Evolutionary conservation across 2,329 filamentous ascomycete genomes (phyloP), one percentile per base, ranked within the genome.

Genomic region (Reticulascus tulasneorum): DNA sequence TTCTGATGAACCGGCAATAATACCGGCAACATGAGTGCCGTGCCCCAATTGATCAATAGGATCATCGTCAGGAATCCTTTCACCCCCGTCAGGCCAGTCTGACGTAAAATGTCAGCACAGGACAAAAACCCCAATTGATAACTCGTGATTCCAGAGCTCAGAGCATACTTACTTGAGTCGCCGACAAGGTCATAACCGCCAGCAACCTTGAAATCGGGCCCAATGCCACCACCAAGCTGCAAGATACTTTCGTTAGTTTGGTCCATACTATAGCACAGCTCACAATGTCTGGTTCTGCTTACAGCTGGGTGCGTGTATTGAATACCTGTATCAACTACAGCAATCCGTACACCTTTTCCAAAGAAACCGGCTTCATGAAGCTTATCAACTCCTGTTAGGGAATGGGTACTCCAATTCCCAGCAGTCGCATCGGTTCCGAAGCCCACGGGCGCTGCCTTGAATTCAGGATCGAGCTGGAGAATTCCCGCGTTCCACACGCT

Each of bases 1-100:
- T 6, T 49, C 45, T n/a, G 37, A 44, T 18, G 49, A 36, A 9
- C 49, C 55, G 9, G 54, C 54, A 20, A 58, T 43, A 25, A 58
- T 58, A 11, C 55, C 54, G 15, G 54, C 46, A 15, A 79, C 73
- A 53, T 79, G 76, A 1, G 73, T 78, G 20, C 79, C 77, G 53
- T 82, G 77, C 4, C 77, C 77, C 3, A 52, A 57, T 47, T 73
- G 75, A 44, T 72, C 72, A 48, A 73, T 71, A 3, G 77, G 77
- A 42, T 77, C 70, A 2, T 56, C 35, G 43, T 72, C 71, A 2
- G 72, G 70, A 7, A 37, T 44, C n/a, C n/a, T n/a, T 18, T 33
- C 27, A 15, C 46, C 42, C 11, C 41, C 41, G 10, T 23, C 38
- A 4, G 38, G 38, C 45, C 15, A 60, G n/a, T n/a, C 18, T 33